Evolutionary conservation across 164 flowering plant genomes (phyloP), one percentile per base, ranked within the genome.

Genomic region (Liquidambar formosana): DNA sequence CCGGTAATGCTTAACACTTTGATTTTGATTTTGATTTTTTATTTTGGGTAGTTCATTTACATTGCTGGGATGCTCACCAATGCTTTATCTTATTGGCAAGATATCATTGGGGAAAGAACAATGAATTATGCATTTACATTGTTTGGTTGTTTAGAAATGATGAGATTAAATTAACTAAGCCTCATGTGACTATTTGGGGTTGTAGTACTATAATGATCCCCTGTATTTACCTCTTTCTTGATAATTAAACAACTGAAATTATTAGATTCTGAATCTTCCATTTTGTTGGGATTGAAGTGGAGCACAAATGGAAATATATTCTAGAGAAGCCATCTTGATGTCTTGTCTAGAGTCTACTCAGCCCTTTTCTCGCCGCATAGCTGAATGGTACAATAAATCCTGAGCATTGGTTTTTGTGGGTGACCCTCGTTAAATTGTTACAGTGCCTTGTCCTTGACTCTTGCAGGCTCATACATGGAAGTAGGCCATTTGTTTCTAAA

Each of bases 1-100:
- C 99, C 99, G 94, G 97, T 95, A 91, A 78, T 76, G 33, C n/a
- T 71, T 56, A 6, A 12, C n/a, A 18, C 52, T 46, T 28, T n/a
- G n/a, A n/a, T n/a, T n/a, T n/a, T n/a, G n/a, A n/a, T n/a, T n/a
- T 60, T 4, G 11, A 49, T 23, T 63, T 67, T 10, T 26, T 45
- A 18, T 16, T 33, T 45, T 33, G 4, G 63, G 5, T 11, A 57
- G 38, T 0, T 6, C 26, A 33, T 60, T 44, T 14, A n/a, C 57
- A 56, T 41, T 41, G 43, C 27, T 43, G 11, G 21, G 14, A 46
- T 63, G 19, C 15, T 25, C 0, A 14, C 11, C n/a, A 47, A 46
- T 46, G 19, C 45, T 13, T 13, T 19, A 41, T 61, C 62, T 13
- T 28, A 15, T 59, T 59, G 43, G 8, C 41, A 14, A 27, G n/a